Conservation (phyloP, 2,329 filamentous ascomycete species). For the Ceratocystis colombiana region DNA sequence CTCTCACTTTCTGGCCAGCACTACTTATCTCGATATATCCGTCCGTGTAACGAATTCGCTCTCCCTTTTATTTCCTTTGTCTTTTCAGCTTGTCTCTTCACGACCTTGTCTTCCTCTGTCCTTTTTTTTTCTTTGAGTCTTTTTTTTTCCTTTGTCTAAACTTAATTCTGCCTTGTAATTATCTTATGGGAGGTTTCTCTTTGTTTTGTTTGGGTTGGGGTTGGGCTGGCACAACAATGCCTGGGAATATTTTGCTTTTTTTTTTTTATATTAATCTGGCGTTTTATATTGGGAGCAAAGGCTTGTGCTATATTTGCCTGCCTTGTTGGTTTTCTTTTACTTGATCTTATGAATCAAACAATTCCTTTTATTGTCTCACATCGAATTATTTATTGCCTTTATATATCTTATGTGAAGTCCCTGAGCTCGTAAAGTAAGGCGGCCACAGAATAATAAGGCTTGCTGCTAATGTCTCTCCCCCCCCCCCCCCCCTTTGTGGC, state of each 20-base stretch:
- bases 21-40: neutral
- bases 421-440: too few species aligned
- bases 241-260: neutral
- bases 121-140: constrained; percentile 1
- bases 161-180: constrained; percentile 11
- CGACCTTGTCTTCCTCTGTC: neutral
- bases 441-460: too few species aligned
- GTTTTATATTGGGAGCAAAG: neutral
- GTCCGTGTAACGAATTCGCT: constrained; percentile 19
- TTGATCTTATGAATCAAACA: neutral
- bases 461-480: too few species aligned
- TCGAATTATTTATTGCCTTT: too few species aligned
- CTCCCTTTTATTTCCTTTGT: constrained; percentile 17
- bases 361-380: too few species aligned
- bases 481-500: too few species aligned
- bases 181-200: neutral
- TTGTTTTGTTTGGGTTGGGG: neutral
- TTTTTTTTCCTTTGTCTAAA: constrained; percentile 11
- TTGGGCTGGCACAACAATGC: too few species aligned
- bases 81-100: constrained; percentile 14
- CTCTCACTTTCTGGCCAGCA: neutral
- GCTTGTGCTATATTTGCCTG: neutral
- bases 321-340: neutral
- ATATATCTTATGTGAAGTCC: too few species aligned
- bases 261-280: neutral